phyloP scores from a whole-genome alignment of 2,329 filamentous ascomycete genomes.

The Aspergillus sp. region DNA sequence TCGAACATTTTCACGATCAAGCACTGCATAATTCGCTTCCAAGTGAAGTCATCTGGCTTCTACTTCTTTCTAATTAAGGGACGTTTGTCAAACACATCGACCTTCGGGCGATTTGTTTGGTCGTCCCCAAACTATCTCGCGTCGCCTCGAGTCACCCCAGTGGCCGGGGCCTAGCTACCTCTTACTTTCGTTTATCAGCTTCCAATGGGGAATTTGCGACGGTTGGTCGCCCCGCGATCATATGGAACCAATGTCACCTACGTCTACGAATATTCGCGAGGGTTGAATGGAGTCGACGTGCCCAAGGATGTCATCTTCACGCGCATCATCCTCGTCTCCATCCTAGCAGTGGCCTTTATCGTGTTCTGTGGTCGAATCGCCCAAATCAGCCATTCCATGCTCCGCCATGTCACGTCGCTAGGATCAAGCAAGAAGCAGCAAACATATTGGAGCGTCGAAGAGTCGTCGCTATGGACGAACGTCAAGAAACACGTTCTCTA shows the following conservation, averaged over 20 bases:
- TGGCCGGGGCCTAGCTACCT: background rate
- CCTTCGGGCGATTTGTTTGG: background rate
- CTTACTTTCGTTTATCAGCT: background rate
- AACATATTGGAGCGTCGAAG: slow-evolving; percentile 40
- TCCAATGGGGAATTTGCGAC: slow-evolving; percentile 23
- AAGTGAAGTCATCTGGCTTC: no score
- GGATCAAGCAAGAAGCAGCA: slow-evolving; percentile 33
- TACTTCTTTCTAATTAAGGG: no score
- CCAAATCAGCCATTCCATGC: slow-evolving; percentile 39
- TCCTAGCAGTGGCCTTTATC: slow-evolving; percentile 27
- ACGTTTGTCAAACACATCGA: no score
- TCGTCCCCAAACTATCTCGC: background rate
- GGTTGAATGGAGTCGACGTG: slow-evolving; percentile 33
- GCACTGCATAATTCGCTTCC: background rate
- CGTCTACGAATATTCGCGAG: slow-evolving; percentile 35
- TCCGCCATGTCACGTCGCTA: slow-evolving; percentile 38
- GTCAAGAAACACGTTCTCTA: slow-evolving; percentile 44
- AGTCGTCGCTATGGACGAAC: slow-evolving; percentile 34
- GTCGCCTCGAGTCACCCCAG: background rate
- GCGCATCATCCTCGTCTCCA: slow-evolving; percentile 33
- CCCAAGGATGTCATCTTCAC: slow-evolving; percentile 34
- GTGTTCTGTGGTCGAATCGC: slow-evolving; percentile 36
- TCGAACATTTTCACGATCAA: slow-evolving; percentile 9
- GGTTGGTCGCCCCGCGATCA: slow-evolving; percentile 18
- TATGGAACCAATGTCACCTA: slow-evolving; percentile 33